These are phyloP conservation scores for Venturiaceae sp. DNA, from an alignment of 2,329 filamentous ascomycete species.

Conservation along the genomic window DNA sequence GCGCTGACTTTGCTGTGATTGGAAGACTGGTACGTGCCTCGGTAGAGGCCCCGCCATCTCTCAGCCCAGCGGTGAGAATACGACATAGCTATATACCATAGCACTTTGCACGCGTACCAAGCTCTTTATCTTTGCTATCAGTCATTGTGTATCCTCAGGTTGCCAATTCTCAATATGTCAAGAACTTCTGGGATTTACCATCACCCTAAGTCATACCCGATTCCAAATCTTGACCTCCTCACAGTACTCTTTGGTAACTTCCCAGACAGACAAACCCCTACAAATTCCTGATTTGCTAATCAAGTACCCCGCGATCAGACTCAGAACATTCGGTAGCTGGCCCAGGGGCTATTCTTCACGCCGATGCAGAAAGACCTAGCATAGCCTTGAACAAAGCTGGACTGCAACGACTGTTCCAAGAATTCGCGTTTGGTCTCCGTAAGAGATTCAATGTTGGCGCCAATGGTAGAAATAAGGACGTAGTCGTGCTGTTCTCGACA, in stretches of 20 bases:
- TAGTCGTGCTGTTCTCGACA: slow-evolving; percentile 45
- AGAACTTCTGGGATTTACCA: slow-evolving; percentile 2
- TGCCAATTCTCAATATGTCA: background rate
- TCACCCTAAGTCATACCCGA: slow-evolving; percentile 10
- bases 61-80: background rate
- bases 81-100: background rate
- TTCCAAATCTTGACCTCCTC: slow-evolving; percentile 29
- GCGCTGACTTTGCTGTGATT: background rate
- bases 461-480: slow-evolving; percentile 33
- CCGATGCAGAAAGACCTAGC: slow-evolving; percentile 46
- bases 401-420: slow-evolving; percentile 38
- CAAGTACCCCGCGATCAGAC: background rate
- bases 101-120: no score
- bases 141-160: background rate
- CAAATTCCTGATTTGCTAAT: background rate
- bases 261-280: background rate
- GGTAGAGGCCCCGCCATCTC: background rate
- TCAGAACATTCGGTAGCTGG: background rate
- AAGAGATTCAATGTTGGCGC: slow-evolving; percentile 42
- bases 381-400: slow-evolving; percentile 43
- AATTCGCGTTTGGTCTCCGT: slow-evolving; percentile 48
- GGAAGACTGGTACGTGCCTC: background rate
- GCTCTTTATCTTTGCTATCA: background rate
- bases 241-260: slow-evolving; percentile 29
- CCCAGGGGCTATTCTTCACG: slow-evolving; percentile 30